Evolutionary conservation across 805 yeast genomes (phyloP).

Genomic region (Candida ponderosae): DNA sequence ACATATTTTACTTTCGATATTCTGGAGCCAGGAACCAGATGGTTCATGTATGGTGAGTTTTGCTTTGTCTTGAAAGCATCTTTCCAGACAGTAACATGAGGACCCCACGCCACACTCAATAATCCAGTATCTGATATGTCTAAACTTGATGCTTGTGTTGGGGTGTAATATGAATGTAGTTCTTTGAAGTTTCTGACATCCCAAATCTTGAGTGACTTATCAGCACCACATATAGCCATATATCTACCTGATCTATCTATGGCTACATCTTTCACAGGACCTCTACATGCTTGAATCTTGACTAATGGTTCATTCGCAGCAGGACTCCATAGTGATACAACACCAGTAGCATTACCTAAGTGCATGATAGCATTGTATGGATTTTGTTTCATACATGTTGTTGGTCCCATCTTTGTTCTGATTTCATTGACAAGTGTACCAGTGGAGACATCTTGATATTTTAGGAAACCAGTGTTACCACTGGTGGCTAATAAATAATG

Average conservation of each 20-base stretch:
- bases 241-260: constrained; percentile 87
- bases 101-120: constrained; percentile 89
- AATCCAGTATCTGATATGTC: constrained; percentile 85
- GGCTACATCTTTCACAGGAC: constrained; percentile 81
- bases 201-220: constrained; percentile 82
- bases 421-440: constrained; percentile 80
- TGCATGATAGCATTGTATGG: constrained; percentile 96
- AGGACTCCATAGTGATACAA: constrained; percentile 92
- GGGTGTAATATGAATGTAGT: constrained; percentile 53
- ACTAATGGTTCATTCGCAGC: constrained; percentile 78
- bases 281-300: constrained; percentile 72
- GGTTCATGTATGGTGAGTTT: constrained; percentile 86
- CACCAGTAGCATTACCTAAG: constrained; percentile 88
- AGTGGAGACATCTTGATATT: constrained; percentile 93
- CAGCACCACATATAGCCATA: constrained; percentile 91
- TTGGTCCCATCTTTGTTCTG: constrained; percentile 85
- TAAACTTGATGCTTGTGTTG: constrained; percentile 78
- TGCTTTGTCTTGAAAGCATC: constrained; percentile 68
- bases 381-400: constrained; percentile 80
- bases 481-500: constrained; percentile 84
- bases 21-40: constrained; percentile 70
- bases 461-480: constrained; percentile 82
- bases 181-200: constrained; percentile 81
- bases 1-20: constrained; percentile 66
- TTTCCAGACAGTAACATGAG: constrained; percentile 92